A percentile compares a stretch with the other conserved stretches of the same genome.
Evolutionary conservation across 768 basidiomycete genomes (phyloP).

Genomic region (Lentinula edodes): DNA sequence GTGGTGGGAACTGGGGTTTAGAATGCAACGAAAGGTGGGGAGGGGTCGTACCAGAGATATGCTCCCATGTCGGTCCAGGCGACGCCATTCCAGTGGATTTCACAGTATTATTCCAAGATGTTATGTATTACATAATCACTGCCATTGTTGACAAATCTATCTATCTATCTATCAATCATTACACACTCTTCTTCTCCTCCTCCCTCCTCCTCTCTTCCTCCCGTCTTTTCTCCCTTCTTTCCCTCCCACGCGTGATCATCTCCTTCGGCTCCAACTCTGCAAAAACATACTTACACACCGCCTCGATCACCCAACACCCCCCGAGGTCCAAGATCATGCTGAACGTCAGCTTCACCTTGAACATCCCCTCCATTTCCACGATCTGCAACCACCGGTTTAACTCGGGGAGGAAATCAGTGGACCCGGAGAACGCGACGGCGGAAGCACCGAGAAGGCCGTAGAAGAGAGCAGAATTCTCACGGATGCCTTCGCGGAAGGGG

Average conservation of each 20-base stretch:
- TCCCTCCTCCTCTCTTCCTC: conserved; percentile 27
- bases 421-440: conserved; percentile 87
- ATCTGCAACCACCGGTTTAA: conserved; percentile 95
- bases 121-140: too few relatives aligned
- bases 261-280: conserved; percentile 82
- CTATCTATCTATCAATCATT: too few relatives aligned
- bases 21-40: too few relatives aligned
- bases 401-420: conserved; percentile 94
- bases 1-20: too few relatives aligned
- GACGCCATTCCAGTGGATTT: too few relatives aligned
- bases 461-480: conserved; percentile 90
- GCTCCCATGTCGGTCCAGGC: too few relatives aligned
- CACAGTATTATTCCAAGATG: too few relatives aligned
- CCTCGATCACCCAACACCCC: conserved; percentile 84
- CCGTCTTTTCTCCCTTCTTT: conserved; percentile 64
- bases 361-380: conserved; percentile 86
- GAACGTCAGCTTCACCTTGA: conserved; percentile 71
- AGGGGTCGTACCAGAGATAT: too few relatives aligned
- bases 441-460: conserved; percentile 89
- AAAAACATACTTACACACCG: conserved; percentile 77
- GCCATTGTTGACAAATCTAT: too few relatives aligned
- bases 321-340: conserved; percentile 86
- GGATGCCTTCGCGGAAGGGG: conserved; percentile 96
- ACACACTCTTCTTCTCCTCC: not conserved
- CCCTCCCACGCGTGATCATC: conserved; percentile 80